Percentiles rank a stretch among this genome's conserved stretches.
Evolutionary conservation across 1,139 yeast genomes (phyloP).

Genomic region (Kodamaea plutei): DNA sequence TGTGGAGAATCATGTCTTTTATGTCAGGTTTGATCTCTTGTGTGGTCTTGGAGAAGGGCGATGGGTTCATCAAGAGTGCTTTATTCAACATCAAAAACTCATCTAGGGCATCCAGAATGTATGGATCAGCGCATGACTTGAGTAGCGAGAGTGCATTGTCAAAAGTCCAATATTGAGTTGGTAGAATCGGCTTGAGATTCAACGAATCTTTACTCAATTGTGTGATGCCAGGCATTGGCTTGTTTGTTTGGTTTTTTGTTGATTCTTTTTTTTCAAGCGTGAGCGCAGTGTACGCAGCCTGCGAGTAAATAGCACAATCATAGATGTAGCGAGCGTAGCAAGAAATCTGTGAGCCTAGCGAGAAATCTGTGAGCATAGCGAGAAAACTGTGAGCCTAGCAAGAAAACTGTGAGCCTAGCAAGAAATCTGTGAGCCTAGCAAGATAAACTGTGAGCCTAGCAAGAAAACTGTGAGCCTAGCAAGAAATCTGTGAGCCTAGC

Average conservation of each 20-base stretch:
- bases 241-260: not conserved
- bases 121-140: conserved; percentile 29
- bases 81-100: conserved; percentile 40
- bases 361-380: too few relatives aligned
- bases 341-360: too few relatives aligned
- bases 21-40: conserved; percentile 8
- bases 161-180: conserved; percentile 41
- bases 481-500: too few relatives aligned
- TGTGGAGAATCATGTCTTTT: conserved; percentile 37
- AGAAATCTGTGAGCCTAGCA: too few relatives aligned
- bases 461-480: too few relatives aligned
- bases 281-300: too few relatives aligned
- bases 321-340: too few relatives aligned
- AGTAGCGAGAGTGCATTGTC: conserved; percentile 38
- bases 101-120: conserved; percentile 39
- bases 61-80: conserved; percentile 23
- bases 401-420: too few relatives aligned
- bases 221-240: conserved; percentile 6
- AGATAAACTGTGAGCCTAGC: too few relatives aligned
- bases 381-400: too few relatives aligned
- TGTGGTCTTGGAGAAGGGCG: conserved; percentile 25
- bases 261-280: too few relatives aligned
- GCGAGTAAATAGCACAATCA: too few relatives aligned
- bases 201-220: conserved; percentile 12
- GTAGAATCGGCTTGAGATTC: conserved; percentile 32